Evolutionary conservation across 371 early-diverging fungal genomes (phyloP).

Genomic region (Mortierella sp.): DNA sequence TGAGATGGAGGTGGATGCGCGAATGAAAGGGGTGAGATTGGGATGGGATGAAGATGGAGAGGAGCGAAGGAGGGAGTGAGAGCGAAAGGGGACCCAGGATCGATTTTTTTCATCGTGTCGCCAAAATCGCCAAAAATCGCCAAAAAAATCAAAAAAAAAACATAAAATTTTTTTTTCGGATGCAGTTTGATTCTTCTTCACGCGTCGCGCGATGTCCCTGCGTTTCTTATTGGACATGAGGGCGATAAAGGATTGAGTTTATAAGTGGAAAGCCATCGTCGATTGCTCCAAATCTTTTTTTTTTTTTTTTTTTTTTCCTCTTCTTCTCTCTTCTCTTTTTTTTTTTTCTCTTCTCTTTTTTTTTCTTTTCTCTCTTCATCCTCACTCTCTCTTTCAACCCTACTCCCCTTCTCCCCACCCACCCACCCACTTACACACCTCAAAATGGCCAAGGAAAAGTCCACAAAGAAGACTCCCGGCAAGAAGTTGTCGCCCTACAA

Average conservation of each 20-base stretch:
- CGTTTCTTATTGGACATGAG: conserved; percentile 62
- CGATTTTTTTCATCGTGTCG: too few relatives aligned
- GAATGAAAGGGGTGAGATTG: too few relatives aligned
- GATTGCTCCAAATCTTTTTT: conserved; percentile 58
- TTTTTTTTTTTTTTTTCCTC: background rate
- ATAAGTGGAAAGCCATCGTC: conserved; percentile 74
- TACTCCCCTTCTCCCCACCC: background rate
- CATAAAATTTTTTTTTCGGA: background rate
- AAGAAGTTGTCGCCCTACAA: conserved; percentile 75
- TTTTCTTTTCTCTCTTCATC: background rate
- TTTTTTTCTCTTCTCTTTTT: background rate
- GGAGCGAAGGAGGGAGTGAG: too few relatives aligned
- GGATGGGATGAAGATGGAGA: too few relatives aligned
- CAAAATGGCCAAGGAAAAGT: conserved; percentile 53
- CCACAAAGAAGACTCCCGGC: conserved; percentile 49
- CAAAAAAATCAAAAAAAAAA: background rate
- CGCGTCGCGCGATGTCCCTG: background rate
- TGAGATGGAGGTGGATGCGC: too few relatives aligned
- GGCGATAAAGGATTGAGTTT: conserved; percentile 85
- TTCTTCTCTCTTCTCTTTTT: background rate
- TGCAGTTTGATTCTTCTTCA: background rate
- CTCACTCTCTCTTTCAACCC: background rate
- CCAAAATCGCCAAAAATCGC: background rate
- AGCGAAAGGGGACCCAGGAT: too few relatives aligned
- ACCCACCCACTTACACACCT: background rate